Evolutionary conservation across 805 yeast genomes (phyloP).

Genomic region (Starmerella bombicola): DNA sequence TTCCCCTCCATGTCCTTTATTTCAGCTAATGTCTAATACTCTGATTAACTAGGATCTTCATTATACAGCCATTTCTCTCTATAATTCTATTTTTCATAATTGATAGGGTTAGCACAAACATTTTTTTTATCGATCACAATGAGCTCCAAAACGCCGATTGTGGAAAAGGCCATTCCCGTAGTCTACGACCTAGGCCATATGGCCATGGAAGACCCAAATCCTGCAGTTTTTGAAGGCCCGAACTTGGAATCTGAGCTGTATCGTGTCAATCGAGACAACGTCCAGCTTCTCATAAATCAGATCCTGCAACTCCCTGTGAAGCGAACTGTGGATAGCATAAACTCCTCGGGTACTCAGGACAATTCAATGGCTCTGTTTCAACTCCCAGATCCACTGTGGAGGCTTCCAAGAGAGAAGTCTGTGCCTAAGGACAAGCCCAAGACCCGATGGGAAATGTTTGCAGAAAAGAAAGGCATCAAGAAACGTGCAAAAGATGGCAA

Average conservation of each 20-base stretch:
- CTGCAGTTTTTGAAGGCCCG: slow-evolving; percentile 47
- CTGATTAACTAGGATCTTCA: too few species aligned
- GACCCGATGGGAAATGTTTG: slow-evolving; percentile 95
- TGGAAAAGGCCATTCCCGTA: slow-evolving; percentile 83
- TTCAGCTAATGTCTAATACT: too few species aligned
- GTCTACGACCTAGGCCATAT: slow-evolving; percentile 81
- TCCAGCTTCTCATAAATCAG: slow-evolving; percentile 83
- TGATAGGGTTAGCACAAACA: too few species aligned
- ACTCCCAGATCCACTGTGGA: slow-evolving; percentile 72
- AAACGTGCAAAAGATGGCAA: slow-evolving; percentile 84
- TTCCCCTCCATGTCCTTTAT: too few species aligned
- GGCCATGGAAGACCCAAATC: slow-evolving; percentile 81
- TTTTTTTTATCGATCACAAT: background rate
- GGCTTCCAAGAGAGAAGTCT: slow-evolving; percentile 88
- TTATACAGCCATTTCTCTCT: too few species aligned
- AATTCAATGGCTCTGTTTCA: slow-evolving; percentile 71
- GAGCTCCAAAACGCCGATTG: slow-evolving; percentile 27
- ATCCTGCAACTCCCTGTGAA: slow-evolving; percentile 78
- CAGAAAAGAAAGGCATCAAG: slow-evolving; percentile 86
- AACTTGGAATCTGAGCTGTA: slow-evolving; percentile 44
- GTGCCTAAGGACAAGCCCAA: slow-evolving; percentile 84
- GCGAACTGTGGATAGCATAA: slow-evolving; percentile 63
- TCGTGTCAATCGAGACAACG: slow-evolving; percentile 73
- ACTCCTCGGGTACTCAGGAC: slow-evolving; percentile 45
- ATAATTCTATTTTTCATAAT: too few species aligned